These are phyloP conservation scores for Protostelium mycophagum DNA, from an alignment of 78 protist genomes.

Conservation along the genomic window DNA sequence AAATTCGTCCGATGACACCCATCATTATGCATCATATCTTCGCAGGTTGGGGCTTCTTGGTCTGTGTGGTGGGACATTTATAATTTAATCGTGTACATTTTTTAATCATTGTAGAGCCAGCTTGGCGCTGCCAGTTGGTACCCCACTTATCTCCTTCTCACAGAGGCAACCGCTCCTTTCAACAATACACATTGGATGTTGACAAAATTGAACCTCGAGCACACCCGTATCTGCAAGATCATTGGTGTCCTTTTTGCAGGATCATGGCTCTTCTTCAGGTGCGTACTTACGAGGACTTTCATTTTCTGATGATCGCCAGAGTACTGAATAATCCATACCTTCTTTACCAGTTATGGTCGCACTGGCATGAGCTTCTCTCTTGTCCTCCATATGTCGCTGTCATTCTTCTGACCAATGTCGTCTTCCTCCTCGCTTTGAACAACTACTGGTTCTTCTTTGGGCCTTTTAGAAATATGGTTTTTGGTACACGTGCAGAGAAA, in stretches of 20 bases:
- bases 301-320: too few species aligned
- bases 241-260: background rate
- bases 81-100: too few species aligned
- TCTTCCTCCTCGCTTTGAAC: background rate
- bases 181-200: background rate
- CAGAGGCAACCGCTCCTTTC: background rate
- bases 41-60: background rate
- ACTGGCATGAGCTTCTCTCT: background rate
- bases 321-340: background rate
- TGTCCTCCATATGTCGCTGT: background rate
- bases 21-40: background rate
- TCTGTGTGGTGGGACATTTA: background rate
- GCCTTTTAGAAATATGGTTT: background rate
- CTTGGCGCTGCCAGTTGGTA: background rate
- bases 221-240: background rate
- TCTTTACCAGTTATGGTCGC: background rate
- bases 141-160: background rate
- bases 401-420: background rate
- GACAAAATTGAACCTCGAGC: background rate
- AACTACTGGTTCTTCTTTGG: slow-evolving; percentile 1
- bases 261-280: background rate
- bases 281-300: too few species aligned
- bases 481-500: background rate
- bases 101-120: background rate
- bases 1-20: background rate